phyloP scores from a whole-genome alignment of 2,329 filamentous ascomycete species.

The Trichoderma simmonsii region DNA sequence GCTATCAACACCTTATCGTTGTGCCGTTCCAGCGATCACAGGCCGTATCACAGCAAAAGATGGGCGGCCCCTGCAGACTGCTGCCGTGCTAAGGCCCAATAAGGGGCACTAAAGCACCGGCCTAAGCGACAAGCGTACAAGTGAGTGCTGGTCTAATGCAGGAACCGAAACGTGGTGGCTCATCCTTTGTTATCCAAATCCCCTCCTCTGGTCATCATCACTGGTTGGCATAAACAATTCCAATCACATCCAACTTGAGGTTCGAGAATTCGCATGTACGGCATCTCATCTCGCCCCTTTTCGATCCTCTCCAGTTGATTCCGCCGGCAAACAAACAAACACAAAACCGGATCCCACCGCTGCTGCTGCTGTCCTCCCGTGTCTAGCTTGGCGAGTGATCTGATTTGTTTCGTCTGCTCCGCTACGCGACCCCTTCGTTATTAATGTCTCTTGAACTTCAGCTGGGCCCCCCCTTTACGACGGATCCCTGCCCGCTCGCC shows the following conservation, averaged over 20 bases:
- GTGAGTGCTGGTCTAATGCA: not conserved
- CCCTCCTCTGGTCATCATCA: not conserved
- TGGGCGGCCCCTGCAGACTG: conserved; percentile 12
- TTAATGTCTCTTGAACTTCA: conserved; percentile 1
- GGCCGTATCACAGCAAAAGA: not conserved
- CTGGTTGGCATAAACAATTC: not conserved
- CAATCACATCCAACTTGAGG: not conserved
- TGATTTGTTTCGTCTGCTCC: conserved; percentile 7
- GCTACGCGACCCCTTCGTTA: conserved; percentile 4
- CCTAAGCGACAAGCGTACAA: conserved; percentile 1
- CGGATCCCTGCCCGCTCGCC: not conserved
- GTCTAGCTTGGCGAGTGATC: not conserved
- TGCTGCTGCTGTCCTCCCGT: not conserved
- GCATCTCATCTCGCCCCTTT: not conserved
- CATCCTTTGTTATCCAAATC: not conserved
- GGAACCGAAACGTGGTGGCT: conserved; percentile 14
- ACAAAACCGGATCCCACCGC: not conserved
- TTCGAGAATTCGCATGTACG: not conserved
- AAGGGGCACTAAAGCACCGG: not conserved
- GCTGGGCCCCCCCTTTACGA: conserved; percentile 9
- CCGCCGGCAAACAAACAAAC: not conserved
- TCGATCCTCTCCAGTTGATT: not conserved
- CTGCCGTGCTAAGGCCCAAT: not conserved
- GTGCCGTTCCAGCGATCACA: not conserved
- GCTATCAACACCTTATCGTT: not conserved